phyloP scores from a whole-genome alignment of 1,139 yeast genomes.

The Yueomyces sp. region DNA sequence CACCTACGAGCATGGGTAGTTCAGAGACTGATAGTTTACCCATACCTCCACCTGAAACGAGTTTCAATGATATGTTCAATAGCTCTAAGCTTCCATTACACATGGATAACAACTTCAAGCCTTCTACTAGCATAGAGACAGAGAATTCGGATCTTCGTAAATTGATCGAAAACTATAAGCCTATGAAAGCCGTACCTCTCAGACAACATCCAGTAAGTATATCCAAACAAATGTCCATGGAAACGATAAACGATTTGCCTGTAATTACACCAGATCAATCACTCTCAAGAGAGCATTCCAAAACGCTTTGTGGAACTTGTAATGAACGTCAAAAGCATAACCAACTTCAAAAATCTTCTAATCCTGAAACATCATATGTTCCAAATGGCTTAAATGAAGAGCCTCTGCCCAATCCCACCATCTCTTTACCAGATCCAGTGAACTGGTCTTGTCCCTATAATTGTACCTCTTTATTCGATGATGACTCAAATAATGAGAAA shows the following conservation, averaged over 20 bases:
- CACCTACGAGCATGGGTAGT: too few species aligned
- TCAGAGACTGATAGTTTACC: neutral
- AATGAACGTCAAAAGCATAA: neutral
- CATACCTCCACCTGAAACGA: neutral
- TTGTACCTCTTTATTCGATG: conserved; percentile 1
- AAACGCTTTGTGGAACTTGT: neutral
- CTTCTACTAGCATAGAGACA: neutral
- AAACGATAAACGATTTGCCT: too few species aligned
- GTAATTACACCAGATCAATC: too few species aligned
- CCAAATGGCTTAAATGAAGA: neutral
- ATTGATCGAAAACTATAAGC: conserved; percentile 33
- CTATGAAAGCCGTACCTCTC: conserved; percentile 52
- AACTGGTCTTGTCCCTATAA: conserved; percentile 2
- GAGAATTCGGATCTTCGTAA: conserved; percentile 20
- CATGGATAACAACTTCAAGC: neutral
- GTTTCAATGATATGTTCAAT: neutral
- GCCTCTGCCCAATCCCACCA: neutral
- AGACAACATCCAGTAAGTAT: conserved; percentile 11
- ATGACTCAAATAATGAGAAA: neutral
- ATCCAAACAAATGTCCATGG: neutral
- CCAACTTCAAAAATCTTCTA: neutral
- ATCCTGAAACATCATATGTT: neutral
- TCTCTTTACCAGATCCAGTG: neutral
- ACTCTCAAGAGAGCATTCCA: too few species aligned
- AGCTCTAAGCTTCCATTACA: neutral